phyloP scores from a whole-genome alignment of 2,329 filamentous ascomycete species.

The Fusarium paranaense region DNA sequence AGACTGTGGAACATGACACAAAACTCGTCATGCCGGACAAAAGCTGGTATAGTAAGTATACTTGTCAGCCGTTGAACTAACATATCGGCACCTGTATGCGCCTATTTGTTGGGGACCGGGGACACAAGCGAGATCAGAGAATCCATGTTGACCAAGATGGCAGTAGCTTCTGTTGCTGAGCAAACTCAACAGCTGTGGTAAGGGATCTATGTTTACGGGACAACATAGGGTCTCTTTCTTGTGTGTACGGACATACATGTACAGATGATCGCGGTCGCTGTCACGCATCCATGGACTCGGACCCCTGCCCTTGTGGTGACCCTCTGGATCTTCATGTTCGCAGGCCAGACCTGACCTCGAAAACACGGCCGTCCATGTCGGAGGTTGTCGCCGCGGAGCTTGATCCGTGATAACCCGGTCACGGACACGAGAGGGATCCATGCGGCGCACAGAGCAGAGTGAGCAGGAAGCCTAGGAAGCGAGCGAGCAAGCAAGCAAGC shows the following conservation, averaged over 20 bases:
- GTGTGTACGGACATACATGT: not conserved
- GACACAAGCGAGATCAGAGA: not conserved
- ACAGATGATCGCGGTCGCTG: not conserved
- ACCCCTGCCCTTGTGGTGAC: not conserved
- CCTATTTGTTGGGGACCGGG: not conserved
- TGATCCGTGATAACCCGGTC: not conserved
- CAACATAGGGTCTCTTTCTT: not conserved
- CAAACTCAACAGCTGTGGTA: not conserved
- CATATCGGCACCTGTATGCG: not conserved
- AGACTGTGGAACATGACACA: not conserved
- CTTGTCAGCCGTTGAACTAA: not conserved
- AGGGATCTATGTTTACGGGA: not conserved
- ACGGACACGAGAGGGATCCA: slow-evolving; percentile 6
- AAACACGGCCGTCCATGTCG: not conserved
- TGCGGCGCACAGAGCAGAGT: slow-evolving; percentile 2
- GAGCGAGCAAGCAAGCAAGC: not conserved
- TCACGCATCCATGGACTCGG: not conserved
- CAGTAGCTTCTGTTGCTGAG: not conserved
- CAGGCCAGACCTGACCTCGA: not conserved
- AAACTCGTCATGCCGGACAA: not conserved
- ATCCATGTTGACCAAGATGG: not conserved
- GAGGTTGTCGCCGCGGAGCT: not conserved
- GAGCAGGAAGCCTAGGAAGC: not conserved
- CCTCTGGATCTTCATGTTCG: not conserved
- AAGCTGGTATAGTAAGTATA: not conserved